Base-by-base conservation (phyloP, 2,329 filamentous ascomycete genomes). In the Karstenula rhodostoma region DNA sequence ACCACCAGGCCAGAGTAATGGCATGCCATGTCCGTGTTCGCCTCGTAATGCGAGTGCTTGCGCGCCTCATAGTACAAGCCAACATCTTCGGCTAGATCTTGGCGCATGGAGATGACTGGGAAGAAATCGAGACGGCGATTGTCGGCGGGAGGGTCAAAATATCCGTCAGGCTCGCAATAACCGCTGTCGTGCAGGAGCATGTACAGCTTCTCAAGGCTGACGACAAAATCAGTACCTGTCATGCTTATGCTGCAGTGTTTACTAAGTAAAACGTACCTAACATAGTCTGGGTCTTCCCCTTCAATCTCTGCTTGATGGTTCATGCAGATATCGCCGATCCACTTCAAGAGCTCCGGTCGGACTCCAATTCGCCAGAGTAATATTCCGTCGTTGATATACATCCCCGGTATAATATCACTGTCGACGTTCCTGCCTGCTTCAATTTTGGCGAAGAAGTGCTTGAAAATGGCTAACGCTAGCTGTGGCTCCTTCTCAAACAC, bases 401-500 rank as follows among this genome's bases (percentile, higher is more conserved):
- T 66, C 55, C 59, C 63, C 3, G 63, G 60, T 23, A 64, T 65
- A 17, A 57, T 29, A 17, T 66, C 60, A 4, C 66, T 66, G 15
- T 55, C 60, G 1, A 68, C 29, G 8, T 61, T 56, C 12, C 65
- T 61, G 17, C 72, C 65, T 46, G 35, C 35, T 42, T 71, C 68
- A 29, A 75, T 68, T 42, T 73, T 74, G 6, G 67, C 61, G 29
- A 75, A 59, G 59, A 79, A 79, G 0, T 65, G 60, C n/a, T 77
- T 59, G 9, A 82, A 64, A 13, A 82, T 75, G 8, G 70, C 56
- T 2, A 76, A 62, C 0, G 78, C 79, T 29, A 76, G 63, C 49
- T 70, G 67, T 4, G 80, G 80, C 48, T 76, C 63, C 46, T 77
- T 61, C n/a, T 73, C 64, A 46, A 82, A 79, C 1, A 81, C 71